Conservation (phyloP, 2,329 filamentous ascomycete genomes). For the Talaromyces sp. region DNA sequence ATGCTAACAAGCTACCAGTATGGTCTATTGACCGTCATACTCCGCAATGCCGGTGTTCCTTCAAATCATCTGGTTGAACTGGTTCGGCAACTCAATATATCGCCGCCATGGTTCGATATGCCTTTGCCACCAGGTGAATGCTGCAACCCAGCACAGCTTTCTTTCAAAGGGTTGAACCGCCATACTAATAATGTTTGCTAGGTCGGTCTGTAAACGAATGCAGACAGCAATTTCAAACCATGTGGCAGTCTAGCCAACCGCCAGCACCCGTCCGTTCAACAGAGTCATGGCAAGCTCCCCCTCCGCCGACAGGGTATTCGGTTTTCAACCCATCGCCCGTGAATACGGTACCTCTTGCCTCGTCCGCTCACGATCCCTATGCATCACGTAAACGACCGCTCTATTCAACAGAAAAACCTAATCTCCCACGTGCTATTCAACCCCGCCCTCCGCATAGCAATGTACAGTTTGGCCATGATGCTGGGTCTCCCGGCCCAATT, state of each 20-base stretch:
- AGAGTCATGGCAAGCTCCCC: conserved; percentile 10
- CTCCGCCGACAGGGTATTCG: conserved; percentile 8
- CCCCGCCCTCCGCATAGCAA: conserved; percentile 31
- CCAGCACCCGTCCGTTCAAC: not conserved
- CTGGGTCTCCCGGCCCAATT: conserved; percentile 26
- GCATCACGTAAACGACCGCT: conserved; percentile 27
- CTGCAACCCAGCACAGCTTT: not conserved
- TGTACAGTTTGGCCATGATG: conserved; percentile 29
- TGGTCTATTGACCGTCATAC: conserved; percentile 36
- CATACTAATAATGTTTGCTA: conserved; percentile 8
- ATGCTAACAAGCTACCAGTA: conserved; percentile 22
- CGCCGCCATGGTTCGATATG: conserved; percentile 35
- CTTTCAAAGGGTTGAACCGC: not conserved
- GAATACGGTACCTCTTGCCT: conserved; percentile 17
- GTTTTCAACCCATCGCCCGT: conserved; percentile 19
- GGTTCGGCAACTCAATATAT: conserved; percentile 32
- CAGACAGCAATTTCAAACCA: conserved; percentile 6
- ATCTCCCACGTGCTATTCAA: conserved; percentile 33
- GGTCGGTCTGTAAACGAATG: conserved; percentile 11
- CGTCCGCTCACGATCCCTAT: conserved; percentile 19
- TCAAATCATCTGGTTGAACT: conserved; percentile 32
- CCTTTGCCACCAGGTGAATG: conserved; percentile 38
- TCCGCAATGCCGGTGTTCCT: conserved; percentile 34
- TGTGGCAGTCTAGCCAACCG: conserved; percentile 8
- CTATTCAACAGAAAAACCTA: conserved; percentile 24